phyloP scores from a whole-genome alignment of 2,329 filamentous ascomycete species.

The Diaporthe amygdali region DNA sequence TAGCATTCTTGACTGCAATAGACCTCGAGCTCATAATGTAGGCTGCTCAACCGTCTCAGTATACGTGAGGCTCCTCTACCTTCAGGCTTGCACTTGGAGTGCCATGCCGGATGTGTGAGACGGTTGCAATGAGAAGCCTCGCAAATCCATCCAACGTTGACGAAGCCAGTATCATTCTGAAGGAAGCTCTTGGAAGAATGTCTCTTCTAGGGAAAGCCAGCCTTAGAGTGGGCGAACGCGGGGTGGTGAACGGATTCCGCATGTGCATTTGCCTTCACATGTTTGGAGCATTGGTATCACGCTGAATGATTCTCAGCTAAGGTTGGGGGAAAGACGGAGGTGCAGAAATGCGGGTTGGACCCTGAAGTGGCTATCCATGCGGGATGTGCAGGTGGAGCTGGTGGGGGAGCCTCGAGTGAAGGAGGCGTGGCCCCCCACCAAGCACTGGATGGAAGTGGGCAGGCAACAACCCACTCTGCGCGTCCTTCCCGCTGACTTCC shows the following conservation, averaged over 20 bases:
- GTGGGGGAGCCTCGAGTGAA: too few relatives aligned
- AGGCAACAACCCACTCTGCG: conserved; percentile 24
- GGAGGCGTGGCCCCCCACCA: too few relatives aligned
- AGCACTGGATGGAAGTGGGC: too few relatives aligned
- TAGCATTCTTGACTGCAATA: background rate
- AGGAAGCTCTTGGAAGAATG: too few relatives aligned
- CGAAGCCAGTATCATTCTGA: too few relatives aligned
- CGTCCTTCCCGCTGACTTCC: conserved; percentile 2
- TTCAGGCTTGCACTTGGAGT: background rate
- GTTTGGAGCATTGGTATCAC: too few relatives aligned
- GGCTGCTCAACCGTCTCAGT: background rate
- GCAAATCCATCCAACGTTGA: too few relatives aligned
- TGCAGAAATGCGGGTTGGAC: background rate
- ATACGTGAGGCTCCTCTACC: background rate
- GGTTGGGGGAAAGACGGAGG: background rate
- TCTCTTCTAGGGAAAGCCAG: background rate
- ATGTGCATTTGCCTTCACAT: too few relatives aligned
- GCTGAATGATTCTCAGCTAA: too few relatives aligned
- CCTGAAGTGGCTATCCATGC: too few relatives aligned
- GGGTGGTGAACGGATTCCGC: background rate
- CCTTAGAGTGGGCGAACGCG: background rate
- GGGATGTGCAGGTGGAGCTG: too few relatives aligned
- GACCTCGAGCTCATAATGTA: background rate
- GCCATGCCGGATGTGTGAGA: background rate
- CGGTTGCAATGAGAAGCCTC: too few relatives aligned